A percentile compares a stretch with the other conserved stretches of the same genome.
These are phyloP conservation scores for Emmonsia crescens DNA, from an alignment of 2,329 filamentous ascomycete genomes.

Conservation along the genomic window DNA sequence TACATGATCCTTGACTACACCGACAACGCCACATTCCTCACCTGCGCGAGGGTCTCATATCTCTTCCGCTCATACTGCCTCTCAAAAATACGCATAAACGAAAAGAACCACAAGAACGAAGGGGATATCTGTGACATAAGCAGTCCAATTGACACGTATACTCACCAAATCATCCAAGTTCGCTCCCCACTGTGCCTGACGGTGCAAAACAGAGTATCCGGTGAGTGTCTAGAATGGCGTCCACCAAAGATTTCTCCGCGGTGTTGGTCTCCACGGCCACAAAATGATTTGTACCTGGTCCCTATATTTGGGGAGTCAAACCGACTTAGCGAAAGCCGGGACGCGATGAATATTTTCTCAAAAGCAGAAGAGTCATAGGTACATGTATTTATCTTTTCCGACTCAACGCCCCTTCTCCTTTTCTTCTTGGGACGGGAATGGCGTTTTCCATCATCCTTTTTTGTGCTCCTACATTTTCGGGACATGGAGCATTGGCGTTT, in stretches of 20 bases:
- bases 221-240: background rate
- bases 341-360: background rate
- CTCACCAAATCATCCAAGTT: background rate
- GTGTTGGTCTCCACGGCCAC: background rate
- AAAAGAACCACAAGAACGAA: background rate
- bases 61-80: conserved; percentile 1
- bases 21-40: background rate
- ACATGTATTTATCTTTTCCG: background rate
- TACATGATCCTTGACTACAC: conserved; percentile 2
- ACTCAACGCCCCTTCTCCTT: background rate
- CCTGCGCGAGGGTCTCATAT: background rate
- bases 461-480: background rate
- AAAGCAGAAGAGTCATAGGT: too few relatives aligned
- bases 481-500: background rate
- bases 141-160: background rate
- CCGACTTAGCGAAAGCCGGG: background rate
- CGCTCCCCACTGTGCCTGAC: background rate
- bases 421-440: background rate
- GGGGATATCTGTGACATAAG: background rate
- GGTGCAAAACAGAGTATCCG: background rate
- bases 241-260: background rate
- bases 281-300: background rate
- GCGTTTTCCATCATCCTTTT: background rate
- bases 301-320: background rate
- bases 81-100: background rate